phyloP scores from a whole-genome alignment of 495 filamentous ascomycete species.

The Penicillium ochrochloron region DNA sequence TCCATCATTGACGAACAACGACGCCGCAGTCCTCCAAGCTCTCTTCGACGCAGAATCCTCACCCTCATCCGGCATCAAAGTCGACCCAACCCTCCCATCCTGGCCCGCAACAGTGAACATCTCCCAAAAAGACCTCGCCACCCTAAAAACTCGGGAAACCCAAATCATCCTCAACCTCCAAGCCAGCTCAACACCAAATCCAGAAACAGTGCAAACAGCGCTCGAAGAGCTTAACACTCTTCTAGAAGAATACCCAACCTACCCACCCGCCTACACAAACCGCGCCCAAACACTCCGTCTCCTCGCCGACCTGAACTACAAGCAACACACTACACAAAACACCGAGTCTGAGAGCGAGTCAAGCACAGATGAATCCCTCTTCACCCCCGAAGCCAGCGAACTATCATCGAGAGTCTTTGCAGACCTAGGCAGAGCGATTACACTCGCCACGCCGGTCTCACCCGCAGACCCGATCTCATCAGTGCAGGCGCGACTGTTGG shows the following conservation, averaged over 20 bases:
- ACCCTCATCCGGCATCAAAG: conserved; percentile 53
- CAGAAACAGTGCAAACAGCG: conserved; percentile 34
- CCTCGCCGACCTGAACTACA: conserved; percentile 33
- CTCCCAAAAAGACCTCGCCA: conserved; percentile 23
- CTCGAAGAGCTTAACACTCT: conserved; percentile 55
- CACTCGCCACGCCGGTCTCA: conserved; percentile 60
- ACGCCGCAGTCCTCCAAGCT: conserved; percentile 72
- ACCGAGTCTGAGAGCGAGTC: conserved; percentile 10
- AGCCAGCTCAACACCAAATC: conserved; percentile 15
- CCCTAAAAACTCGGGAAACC: conserved; percentile 36
- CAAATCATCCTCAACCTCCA: conserved; percentile 40
- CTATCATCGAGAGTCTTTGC: conserved; percentile 50
- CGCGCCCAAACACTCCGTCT: conserved; percentile 72
- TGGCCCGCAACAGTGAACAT: conserved; percentile 53
- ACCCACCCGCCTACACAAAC: conserved; percentile 78
- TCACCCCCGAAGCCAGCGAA: conserved; percentile 26
- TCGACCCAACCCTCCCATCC: conserved; percentile 62
- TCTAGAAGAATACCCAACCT: conserved; percentile 62
- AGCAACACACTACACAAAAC: conserved; percentile 12
- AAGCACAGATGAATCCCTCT: conserved; percentile 19
- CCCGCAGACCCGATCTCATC: conserved; percentile 59
- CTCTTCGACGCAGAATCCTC: conserved; percentile 81
- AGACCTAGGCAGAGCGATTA: conserved; percentile 71
- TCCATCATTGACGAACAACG: conserved; percentile 65
- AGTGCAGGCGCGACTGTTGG: conserved; percentile 64